A percentile compares a stretch with the other conserved stretches of the same genome.
phyloP scores from a whole-genome alignment of 2,329 filamentous ascomycete species.

The Curvularia hawaiiensis region DNA sequence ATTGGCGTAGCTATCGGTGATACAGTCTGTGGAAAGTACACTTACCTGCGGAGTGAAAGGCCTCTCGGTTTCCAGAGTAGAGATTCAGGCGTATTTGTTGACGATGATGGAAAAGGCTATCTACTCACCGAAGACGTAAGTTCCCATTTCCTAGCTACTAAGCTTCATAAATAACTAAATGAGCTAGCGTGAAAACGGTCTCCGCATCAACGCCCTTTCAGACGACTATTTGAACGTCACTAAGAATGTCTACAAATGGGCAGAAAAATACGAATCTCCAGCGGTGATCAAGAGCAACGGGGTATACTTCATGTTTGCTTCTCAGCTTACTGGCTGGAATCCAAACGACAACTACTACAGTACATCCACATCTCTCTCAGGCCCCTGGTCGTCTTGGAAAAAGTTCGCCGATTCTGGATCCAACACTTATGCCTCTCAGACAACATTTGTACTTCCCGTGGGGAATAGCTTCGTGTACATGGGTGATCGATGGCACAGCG shows the following conservation, averaged over 20 bases:
- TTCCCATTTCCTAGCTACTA: slow-evolving; percentile 4
- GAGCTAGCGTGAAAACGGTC: slow-evolving; percentile 59
- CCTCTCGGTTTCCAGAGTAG: slow-evolving; percentile 59
- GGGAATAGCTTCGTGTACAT: slow-evolving; percentile 61
- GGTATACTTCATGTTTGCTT: slow-evolving; percentile 70
- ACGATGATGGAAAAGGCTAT: slow-evolving; percentile 66
- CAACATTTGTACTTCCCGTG: slow-evolving; percentile 61
- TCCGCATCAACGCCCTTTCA: slow-evolving; percentile 63
- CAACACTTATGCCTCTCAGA: slow-evolving; percentile 66
- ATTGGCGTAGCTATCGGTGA: slow-evolving; percentile 67
- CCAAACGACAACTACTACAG: slow-evolving; percentile 70
- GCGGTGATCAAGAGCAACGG: slow-evolving; percentile 65
- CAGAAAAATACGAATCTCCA: slow-evolving; percentile 64
- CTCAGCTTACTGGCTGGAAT: slow-evolving; percentile 55
- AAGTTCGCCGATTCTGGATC: slow-evolving; percentile 63
- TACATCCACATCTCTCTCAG: slow-evolving; percentile 61
- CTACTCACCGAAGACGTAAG: slow-evolving; percentile 67
- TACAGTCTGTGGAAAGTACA: slow-evolving; percentile 66
- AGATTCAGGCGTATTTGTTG: slow-evolving; percentile 66
- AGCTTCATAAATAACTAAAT: slow-evolving; percentile 5
- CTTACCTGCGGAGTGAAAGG: slow-evolving; percentile 53
- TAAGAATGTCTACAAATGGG: slow-evolving; percentile 58
- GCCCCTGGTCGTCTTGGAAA: slow-evolving; percentile 66
- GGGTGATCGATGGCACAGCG: slow-evolving; percentile 68
- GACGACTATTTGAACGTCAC: slow-evolving; percentile 61